Conservation (phyloP, 2,329 filamentous ascomycete species). For the Aspergillus melleus region DNA sequence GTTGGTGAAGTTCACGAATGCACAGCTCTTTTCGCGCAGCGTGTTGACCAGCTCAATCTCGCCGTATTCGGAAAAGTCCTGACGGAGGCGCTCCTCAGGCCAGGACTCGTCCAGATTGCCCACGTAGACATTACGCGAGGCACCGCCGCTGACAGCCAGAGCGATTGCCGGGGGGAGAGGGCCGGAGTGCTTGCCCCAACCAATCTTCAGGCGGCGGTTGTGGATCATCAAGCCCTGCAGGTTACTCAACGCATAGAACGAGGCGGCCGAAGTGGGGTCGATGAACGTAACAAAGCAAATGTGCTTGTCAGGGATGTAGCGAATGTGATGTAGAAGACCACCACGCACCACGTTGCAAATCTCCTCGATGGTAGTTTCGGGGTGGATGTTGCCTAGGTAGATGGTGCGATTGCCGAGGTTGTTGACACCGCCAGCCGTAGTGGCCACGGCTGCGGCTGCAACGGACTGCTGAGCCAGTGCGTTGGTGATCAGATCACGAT, state of each 20-base stretch:
- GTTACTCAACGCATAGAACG: conserved; percentile 97
- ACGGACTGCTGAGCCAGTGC: conserved; percentile 97
- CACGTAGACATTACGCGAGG: conserved; percentile 97
- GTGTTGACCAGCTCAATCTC: conserved; percentile 98
- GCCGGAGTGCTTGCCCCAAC: conserved; percentile 98
- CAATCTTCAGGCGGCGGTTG: conserved; percentile 95
- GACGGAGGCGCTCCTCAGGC: conserved; percentile 91
- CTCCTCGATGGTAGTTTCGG: conserved; percentile 97
- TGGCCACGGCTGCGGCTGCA: conserved; percentile 92
- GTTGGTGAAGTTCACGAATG: conserved; percentile 99
- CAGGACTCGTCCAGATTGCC: conserved; percentile 96
- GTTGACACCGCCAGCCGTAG: conserved; percentile 92
- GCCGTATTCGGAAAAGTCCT: conserved; percentile 96
- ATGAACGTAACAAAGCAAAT: conserved; percentile 99
- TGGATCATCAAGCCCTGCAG: conserved; percentile 98
- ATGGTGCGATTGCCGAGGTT: conserved; percentile 97
- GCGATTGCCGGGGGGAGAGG: conserved; percentile 94
- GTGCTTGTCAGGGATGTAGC: conserved; percentile 99
- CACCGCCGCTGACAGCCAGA: conserved; percentile 90
- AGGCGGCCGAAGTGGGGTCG: conserved; percentile 94
- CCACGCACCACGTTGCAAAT: conserved; percentile 99
- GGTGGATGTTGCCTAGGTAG: conserved; percentile 97
- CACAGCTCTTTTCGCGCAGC: conserved; percentile 96
- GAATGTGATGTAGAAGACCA: conserved; percentile 93
- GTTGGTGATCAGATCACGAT: conserved; percentile 94